These are phyloP conservation scores for Hyaloscypha bicolor DNA, from an alignment of 495 filamentous ascomycete species.

Conservation along the genomic window DNA sequence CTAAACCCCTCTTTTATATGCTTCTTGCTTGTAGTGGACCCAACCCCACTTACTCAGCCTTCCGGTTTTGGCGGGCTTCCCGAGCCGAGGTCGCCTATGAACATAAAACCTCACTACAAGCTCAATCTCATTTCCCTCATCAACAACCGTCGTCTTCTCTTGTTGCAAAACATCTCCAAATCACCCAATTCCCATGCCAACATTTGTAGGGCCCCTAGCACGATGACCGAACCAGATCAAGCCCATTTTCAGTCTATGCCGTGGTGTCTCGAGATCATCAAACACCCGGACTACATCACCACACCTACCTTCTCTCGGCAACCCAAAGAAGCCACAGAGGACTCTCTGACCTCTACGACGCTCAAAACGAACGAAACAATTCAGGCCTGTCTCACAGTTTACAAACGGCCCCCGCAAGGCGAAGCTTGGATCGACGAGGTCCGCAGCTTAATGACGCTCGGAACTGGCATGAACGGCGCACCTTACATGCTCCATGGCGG, in stretches of 20 bases:
- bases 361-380: conserved; percentile 57
- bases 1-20: too few relatives aligned
- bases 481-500: conserved; percentile 62
- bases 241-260: conserved; percentile 55
- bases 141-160: neutral
- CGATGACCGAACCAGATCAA: conserved; percentile 36
- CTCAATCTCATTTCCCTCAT: neutral
- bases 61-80: neutral
- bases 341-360: conserved; percentile 58
- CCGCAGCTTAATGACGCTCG: conserved; percentile 51
- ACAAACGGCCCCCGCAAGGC: conserved; percentile 35
- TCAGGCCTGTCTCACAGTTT: conserved; percentile 48
- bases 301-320: conserved; percentile 43
- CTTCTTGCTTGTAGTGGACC: too few relatives aligned
- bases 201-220: neutral
- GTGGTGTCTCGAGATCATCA: conserved; percentile 57
- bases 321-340: conserved; percentile 47
- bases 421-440: conserved; percentile 42
- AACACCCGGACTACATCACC: conserved; percentile 41
- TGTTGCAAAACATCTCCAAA: neutral
- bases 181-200: neutral
- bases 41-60: neutral
- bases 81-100: neutral
- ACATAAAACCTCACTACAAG: neutral
- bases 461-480: conserved; percentile 59